Evolutionary conservation across 768 basidiomycete species (phyloP).

Genomic region (Hygrocybe coccinea): DNA sequence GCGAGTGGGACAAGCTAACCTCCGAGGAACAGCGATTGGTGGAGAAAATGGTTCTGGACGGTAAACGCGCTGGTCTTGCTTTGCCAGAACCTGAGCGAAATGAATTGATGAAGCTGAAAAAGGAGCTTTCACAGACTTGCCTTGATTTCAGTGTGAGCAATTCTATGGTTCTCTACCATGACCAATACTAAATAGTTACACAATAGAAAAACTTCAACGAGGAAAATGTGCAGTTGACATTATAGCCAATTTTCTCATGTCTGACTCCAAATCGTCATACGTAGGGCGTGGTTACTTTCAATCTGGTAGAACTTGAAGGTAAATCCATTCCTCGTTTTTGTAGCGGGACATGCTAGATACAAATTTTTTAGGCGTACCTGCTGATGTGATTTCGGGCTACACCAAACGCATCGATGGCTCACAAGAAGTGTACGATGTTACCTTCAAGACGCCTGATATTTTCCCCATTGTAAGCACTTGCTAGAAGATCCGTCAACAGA

Average conservation of each 20-base stretch:
- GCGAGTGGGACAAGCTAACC: conserved; percentile 55
- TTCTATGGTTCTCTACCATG: neutral
- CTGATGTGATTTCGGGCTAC: conserved; percentile 75
- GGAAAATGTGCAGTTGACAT: conserved; percentile 52
- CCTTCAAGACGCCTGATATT: conserved; percentile 15
- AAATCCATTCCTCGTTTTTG: neutral
- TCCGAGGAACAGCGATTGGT: conserved; percentile 72
- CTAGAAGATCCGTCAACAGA: neutral
- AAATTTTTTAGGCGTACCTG: conserved; percentile 48
- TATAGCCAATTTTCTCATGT: neutral
- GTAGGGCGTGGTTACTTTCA: conserved; percentile 61
- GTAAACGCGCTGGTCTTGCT: conserved; percentile 72
- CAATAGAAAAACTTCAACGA: conserved; percentile 83
- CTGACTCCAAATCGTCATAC: neutral
- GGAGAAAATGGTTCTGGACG: conserved; percentile 76
- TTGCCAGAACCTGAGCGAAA: conserved; percentile 60
- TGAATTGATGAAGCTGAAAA: conserved; percentile 58
- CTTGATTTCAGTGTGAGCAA: conserved; percentile 70
- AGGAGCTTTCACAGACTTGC: conserved; percentile 69
- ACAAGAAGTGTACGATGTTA: conserved; percentile 32
- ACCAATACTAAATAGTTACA: conserved; percentile 1
- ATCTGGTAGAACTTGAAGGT: conserved; percentile 64
- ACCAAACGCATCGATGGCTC: conserved; percentile 55
- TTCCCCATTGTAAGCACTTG: conserved; percentile 9
- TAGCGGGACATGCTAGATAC: neutral